These are phyloP conservation scores for Mycena galericulata DNA, from an alignment of 768 basidiomycete species.

Conservation along the genomic window DNA sequence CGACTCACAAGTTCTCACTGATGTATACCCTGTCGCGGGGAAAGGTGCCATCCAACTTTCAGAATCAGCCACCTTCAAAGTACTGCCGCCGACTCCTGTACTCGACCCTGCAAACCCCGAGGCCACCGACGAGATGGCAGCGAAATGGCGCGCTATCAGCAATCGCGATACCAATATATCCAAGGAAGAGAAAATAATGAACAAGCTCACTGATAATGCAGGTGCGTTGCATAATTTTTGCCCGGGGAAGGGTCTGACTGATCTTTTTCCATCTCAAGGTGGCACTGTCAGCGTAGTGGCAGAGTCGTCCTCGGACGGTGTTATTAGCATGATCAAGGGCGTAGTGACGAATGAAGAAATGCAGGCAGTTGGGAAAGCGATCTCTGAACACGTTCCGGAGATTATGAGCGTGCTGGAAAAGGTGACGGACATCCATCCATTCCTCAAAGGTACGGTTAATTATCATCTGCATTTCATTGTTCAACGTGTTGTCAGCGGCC, in stretches of 20 bases:
- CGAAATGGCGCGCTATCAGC: slow-evolving; percentile 13
- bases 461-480: neutral
- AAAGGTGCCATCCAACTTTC: neutral
- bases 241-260: neutral
- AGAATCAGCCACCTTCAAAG: neutral
- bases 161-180: slow-evolving; percentile 7
- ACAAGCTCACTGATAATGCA: slow-evolving; percentile 17
- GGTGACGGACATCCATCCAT: slow-evolving; percentile 24
- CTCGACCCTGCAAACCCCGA: slow-evolving; percentile 3
- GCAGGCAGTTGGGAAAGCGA: slow-evolving; percentile 18
- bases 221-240: slow-evolving; percentile 1
- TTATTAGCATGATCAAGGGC: slow-evolving; percentile 5
- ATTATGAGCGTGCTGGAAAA: slow-evolving; percentile 25
- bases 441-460: slow-evolving; percentile 12
- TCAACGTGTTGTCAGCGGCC: slow-evolving; percentile 1
- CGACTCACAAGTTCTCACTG: neutral
- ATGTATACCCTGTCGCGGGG: neutral
- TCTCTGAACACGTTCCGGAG: slow-evolving; percentile 23
- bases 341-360: neutral
- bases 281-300: neutral
- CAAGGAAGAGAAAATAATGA: slow-evolving; percentile 4
- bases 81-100: slow-evolving; percentile 17
- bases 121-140: slow-evolving; percentile 2
- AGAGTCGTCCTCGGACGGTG: slow-evolving; percentile 12
- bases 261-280: neutral